Percentiles rank a stretch among this genome's conserved stretches.
Conservation (phyloP, 306 rosid species). For the Begonia fuchsioides region DNA sequence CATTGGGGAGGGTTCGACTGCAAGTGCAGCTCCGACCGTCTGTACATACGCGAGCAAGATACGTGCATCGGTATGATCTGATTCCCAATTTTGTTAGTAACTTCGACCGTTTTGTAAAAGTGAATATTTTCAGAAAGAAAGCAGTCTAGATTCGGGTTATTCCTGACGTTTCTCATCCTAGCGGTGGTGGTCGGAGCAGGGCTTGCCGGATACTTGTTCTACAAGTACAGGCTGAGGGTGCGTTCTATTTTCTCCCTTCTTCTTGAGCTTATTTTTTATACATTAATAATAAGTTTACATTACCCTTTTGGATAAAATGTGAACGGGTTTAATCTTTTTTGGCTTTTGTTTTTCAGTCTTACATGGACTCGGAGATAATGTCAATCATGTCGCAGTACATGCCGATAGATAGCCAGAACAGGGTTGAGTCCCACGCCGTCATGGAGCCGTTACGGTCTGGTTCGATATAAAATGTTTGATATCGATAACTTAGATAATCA, state of each 20-base stretch:
- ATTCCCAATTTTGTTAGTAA: no score
- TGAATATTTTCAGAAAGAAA: constrained; percentile 37
- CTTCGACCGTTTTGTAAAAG: no score
- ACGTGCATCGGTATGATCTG: constrained; percentile 34
- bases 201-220: constrained; percentile 65
- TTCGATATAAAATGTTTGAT: no score
- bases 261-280: not conserved
- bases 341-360: constrained; percentile 33
- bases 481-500: no score
- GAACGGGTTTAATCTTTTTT: not conserved
- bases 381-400: constrained; percentile 95
- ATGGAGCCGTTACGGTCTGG: constrained; percentile 45
- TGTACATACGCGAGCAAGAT: constrained; percentile 39
- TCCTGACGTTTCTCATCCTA: constrained; percentile 32
- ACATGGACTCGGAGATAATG: constrained; percentile 97
- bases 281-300: no score
- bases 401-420: constrained; percentile 65
- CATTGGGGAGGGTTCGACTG: constrained; percentile 45
- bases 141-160: constrained; percentile 45
- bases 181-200: constrained; percentile 49
- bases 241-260: constrained; percentile 6
- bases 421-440: constrained; percentile 39
- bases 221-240: constrained; percentile 93
- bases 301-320: not conserved
- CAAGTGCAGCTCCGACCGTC: constrained; percentile 28